Evolutionary conservation across 257 asterid species (phyloP).

Genomic region (Nicotiana tomentosiformis): DNA sequence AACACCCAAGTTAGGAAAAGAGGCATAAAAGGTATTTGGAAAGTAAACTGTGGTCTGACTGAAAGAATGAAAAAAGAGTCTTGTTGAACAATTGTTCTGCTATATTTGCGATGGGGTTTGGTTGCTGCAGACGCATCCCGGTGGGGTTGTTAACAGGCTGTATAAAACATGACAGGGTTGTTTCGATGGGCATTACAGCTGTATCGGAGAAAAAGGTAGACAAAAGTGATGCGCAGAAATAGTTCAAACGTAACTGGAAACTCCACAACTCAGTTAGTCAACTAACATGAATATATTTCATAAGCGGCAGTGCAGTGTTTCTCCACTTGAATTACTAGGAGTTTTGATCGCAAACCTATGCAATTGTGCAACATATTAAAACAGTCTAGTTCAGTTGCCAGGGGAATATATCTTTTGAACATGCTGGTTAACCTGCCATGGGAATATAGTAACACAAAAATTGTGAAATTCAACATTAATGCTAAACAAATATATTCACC

Average conservation of each 20-base stretch:
- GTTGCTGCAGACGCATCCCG: background rate
- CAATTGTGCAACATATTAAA: background rate
- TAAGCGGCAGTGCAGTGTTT: background rate
- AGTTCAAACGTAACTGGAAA: background rate
- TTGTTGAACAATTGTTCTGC: background rate
- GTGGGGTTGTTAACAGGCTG: background rate
- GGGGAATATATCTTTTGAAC: background rate
- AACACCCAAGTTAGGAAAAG: background rate
- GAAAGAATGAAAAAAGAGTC: background rate
- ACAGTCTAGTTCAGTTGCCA: background rate
- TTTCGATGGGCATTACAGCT: background rate
- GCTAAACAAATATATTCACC: background rate
- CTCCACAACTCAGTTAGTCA: background rate
- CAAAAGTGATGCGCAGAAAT: background rate
- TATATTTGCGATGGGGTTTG: background rate
- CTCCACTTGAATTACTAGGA: background rate
- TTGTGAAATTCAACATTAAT: background rate
- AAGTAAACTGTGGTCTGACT: background rate
- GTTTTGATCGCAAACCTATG: background rate
- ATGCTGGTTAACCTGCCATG: background rate
- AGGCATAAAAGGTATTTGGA: background rate
- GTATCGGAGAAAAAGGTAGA: background rate
- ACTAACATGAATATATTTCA: background rate
- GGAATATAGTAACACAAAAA: background rate
- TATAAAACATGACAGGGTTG: background rate